Conservation (phyloP, 2,329 filamentous ascomycete genomes). For the Verticillium zaregamsianum region DNA sequence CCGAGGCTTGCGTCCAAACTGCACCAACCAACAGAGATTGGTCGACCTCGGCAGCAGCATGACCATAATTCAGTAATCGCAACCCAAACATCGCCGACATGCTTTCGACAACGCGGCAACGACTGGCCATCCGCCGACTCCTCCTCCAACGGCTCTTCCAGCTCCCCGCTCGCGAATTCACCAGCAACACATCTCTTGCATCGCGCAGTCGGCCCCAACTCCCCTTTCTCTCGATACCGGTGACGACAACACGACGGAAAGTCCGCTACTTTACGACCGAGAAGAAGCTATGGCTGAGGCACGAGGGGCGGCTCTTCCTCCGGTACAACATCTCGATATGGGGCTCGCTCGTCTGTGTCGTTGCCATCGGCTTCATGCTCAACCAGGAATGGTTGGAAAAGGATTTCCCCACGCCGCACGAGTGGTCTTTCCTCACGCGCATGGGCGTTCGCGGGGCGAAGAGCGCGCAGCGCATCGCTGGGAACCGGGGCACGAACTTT, state of each 20-base stretch:
- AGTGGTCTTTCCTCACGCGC: slow-evolving; percentile 72
- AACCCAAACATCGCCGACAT: neutral
- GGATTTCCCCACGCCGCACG: slow-evolving; percentile 72
- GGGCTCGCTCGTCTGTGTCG: slow-evolving; percentile 55
- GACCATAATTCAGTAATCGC: neutral
- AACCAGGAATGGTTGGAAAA: slow-evolving; percentile 73
- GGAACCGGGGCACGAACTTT: slow-evolving; percentile 59
- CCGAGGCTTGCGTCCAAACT: neutral
- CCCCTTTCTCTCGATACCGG: slow-evolving; percentile 47
- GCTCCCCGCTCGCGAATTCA: slow-evolving; percentile 11
- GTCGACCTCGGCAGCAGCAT: neutral
- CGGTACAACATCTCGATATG: slow-evolving; percentile 66
- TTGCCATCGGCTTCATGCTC: slow-evolving; percentile 60
- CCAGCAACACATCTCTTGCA: slow-evolving; percentile 14
- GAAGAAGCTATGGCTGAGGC: slow-evolving; percentile 63
- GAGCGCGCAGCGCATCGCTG: slow-evolving; percentile 52
- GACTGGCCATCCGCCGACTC: slow-evolving; percentile 30
- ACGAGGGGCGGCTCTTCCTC: slow-evolving; percentile 65
- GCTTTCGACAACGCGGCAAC: slow-evolving; percentile 30
- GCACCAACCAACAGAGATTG: neutral
- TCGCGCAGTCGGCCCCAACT: slow-evolving; percentile 37
- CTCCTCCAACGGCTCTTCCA: slow-evolving; percentile 17
- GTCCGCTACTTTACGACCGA: slow-evolving; percentile 77
- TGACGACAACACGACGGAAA: slow-evolving; percentile 43
- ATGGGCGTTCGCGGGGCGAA: slow-evolving; percentile 63